Conservation (phyloP, 2,329 filamentous ascomycete genomes). For the Madurella mycetomatis region DNA sequence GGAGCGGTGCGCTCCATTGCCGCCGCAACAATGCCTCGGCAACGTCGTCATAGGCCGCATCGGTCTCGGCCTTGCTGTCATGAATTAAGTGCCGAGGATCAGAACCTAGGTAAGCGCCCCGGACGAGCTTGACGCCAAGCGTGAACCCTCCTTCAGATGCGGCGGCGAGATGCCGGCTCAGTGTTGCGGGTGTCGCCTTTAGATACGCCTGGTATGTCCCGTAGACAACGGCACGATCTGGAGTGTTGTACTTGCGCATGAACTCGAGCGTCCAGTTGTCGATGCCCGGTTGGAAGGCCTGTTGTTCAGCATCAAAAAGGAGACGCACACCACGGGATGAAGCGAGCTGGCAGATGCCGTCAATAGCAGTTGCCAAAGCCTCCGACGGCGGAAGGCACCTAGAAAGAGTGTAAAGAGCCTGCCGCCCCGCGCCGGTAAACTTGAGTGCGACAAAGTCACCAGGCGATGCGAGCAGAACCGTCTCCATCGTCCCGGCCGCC, state of each 20-base stretch:
- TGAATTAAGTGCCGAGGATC: slow-evolving; percentile 68
- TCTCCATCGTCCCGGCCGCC: slow-evolving; percentile 69
- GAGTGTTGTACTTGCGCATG: slow-evolving; percentile 69
- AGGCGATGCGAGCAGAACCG: slow-evolving; percentile 66
- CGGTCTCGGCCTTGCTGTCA: slow-evolving; percentile 67
- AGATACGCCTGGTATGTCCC: slow-evolving; percentile 77
- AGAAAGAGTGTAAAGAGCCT: slow-evolving; percentile 64
- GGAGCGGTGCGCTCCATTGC: slow-evolving; percentile 54
- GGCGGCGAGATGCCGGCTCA: slow-evolving; percentile 55
- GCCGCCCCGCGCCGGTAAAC: slow-evolving; percentile 74
- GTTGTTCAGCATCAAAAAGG: slow-evolving; percentile 83
- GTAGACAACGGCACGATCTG: slow-evolving; percentile 66
- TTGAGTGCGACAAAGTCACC: slow-evolving; percentile 65
- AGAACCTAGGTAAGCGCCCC: slow-evolving; percentile 67
- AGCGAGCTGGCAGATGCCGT: slow-evolving; percentile 70
- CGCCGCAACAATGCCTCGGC: slow-evolving; percentile 62
- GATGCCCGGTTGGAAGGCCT: slow-evolving; percentile 71
- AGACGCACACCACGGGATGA: slow-evolving; percentile 64
- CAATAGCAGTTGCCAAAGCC: slow-evolving; percentile 64
- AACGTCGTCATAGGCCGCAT: slow-evolving; percentile 67
- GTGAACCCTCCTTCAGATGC: slow-evolving; percentile 59
- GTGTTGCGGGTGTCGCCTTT: slow-evolving; percentile 54
- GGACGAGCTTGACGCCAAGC: slow-evolving; percentile 69
- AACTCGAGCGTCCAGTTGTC: slow-evolving; percentile 75
- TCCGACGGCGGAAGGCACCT: slow-evolving; percentile 58